phyloP scores from a whole-genome alignment of 2,329 filamentous ascomycete genomes.

The Trichocomaceae sp. region DNA sequence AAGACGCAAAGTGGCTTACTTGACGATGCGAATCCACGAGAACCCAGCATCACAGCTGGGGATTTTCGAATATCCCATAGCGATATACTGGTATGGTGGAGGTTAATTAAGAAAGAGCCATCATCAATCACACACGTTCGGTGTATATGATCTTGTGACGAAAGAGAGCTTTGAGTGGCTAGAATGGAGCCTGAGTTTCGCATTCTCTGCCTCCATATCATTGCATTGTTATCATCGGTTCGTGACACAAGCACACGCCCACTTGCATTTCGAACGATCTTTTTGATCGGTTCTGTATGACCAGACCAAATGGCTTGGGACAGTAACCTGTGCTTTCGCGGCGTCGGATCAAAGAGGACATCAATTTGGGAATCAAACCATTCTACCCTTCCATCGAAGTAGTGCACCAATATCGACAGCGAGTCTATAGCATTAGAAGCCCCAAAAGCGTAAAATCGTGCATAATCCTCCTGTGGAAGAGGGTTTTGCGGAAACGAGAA shows the following conservation, averaged over 20 bases:
- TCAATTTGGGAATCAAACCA: constrained; percentile 75
- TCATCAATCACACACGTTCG: constrained; percentile 71
- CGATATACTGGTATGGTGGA: constrained; percentile 63
- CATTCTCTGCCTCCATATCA: constrained; percentile 70
- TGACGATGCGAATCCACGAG: constrained; percentile 51
- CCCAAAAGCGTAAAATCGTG: constrained; percentile 68
- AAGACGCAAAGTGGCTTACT: constrained; percentile 76
- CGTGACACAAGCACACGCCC: constrained; percentile 75
- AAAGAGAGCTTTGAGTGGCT: constrained; percentile 61
- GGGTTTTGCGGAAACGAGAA: constrained; percentile 32
- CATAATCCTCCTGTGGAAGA: constrained; percentile 46
- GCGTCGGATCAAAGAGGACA: constrained; percentile 68
- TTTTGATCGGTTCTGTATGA: constrained; percentile 71
- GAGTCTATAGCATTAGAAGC: constrained; percentile 54
- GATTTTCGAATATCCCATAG: constrained; percentile 70
- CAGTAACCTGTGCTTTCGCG: constrained; percentile 52
- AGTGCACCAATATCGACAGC: constrained; percentile 70
- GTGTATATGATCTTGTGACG: constrained; percentile 64
- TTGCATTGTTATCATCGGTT: constrained; percentile 69
- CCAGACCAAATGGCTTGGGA: constrained; percentile 71
- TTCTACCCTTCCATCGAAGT: constrained; percentile 77
- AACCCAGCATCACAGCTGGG: constrained; percentile 53
- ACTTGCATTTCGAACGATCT: constrained; percentile 78
- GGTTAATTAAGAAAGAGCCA: constrained; percentile 72
- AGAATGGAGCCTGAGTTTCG: constrained; percentile 50